Base-by-base conservation (phyloP, 2,329 filamentous ascomycete species). In the Exophiala alcalophila region DNA sequence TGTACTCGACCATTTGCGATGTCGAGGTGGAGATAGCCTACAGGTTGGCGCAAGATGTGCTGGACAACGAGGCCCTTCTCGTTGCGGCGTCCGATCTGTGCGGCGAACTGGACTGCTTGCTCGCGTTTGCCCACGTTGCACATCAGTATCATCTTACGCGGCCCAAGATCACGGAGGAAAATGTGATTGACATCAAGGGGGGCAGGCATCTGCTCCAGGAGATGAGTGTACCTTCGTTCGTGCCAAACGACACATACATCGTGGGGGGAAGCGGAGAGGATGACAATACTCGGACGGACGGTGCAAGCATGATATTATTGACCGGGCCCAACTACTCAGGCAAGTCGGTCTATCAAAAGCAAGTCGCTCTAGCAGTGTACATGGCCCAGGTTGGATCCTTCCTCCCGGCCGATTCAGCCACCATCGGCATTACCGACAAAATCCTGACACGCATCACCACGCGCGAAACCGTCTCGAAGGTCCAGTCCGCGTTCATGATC, bases 251-350 rank as follows among this genome's bases (percentile, higher is more conserved):
- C 61, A 89, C 86, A 15, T 66, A 68, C n/a, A 59, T 95, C 4
- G 60, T 70, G 9, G 84, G 85, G 15, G 84, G 85, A 2, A 46
- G 32, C 10, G 47, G 49, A 9, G 38, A 54, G 26, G 49, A 53
- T n/a, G 49, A 47, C 8, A 30, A 52, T 9, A 26, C 35, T n/a
- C n/a, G n/a, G 6, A 5, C 24, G 3, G 24, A 21, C n/a, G 44
- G 56, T 7, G 80, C 85, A 9, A 87, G 77, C 52, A 83, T 88
- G 66, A 62, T 96, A 9, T 69, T 96, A 4, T 65, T 98, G 57
- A 97, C 92, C 0, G 92, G 92, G 0, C 90, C 92, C 4, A 98
- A 98, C 56, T 94, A 92, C 61, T 97, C 92, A 0, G 92, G 92
- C 0, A 98, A 98, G 64, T 97, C 89, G 55, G 80, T 97, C 0